phyloP scores from a whole-genome alignment of 1,284 basidiomycete species.

The Athelia psychrophila region DNA sequence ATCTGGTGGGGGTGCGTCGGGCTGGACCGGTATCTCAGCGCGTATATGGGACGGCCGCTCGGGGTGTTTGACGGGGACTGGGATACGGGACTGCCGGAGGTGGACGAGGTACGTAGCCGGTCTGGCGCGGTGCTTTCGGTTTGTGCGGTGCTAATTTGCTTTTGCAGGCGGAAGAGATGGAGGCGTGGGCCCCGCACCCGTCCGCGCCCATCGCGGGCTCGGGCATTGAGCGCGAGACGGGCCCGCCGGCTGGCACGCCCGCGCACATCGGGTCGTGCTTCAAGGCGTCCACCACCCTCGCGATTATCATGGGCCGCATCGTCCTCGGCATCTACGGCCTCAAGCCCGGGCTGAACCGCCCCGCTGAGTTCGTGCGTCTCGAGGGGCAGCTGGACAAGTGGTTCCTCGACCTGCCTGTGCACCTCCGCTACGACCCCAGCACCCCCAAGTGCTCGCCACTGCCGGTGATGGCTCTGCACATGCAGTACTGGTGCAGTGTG shows the following conservation, averaged over 20 bases:
- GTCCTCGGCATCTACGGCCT: constrained; percentile 76
- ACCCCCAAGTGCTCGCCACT: constrained; percentile 39
- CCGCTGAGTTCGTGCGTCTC: constrained; percentile 54
- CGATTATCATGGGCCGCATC: constrained; percentile 47
- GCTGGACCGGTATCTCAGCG: constrained; percentile 79
- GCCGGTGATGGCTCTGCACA: constrained; percentile 73
- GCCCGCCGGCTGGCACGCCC: constrained; percentile 33
- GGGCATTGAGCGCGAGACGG: constrained; percentile 17
- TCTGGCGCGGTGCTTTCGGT: no score
- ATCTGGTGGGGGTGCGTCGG: constrained; percentile 83
- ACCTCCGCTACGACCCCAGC: constrained; percentile 61
- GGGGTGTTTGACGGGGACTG: constrained; percentile 81
- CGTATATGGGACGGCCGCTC: constrained; percentile 79
- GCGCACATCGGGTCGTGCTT: constrained; percentile 71
- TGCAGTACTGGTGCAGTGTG: constrained; percentile 85
- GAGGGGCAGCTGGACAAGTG: constrained; percentile 75
- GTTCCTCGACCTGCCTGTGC: constrained; percentile 71
- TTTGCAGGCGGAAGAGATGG: constrained; percentile 58
- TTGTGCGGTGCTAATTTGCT: background rate
- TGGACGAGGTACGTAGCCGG: constrained; percentile 51
- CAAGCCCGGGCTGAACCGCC: constrained; percentile 51
- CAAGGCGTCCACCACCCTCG: constrained; percentile 66
- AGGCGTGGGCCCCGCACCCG: constrained; percentile 48
- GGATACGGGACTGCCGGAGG: constrained; percentile 68
- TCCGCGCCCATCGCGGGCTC: constrained; percentile 35